These are phyloP conservation scores for Calocybe gangraenosa DNA, from an alignment of 768 basidiomycete species.

Conservation along the genomic window DNA sequence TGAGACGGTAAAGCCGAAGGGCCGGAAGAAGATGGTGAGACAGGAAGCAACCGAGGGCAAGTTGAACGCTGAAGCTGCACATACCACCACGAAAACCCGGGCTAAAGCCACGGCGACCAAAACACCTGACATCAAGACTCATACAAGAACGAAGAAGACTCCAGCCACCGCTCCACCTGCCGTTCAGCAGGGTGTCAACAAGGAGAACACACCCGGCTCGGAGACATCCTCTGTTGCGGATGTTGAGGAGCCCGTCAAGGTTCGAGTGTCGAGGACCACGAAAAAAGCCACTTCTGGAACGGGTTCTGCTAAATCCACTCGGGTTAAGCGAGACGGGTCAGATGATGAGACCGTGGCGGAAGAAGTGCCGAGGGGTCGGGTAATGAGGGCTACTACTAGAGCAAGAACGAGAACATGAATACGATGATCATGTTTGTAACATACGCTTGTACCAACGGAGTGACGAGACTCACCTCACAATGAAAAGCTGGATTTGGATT, in stretches of 20 bases:
- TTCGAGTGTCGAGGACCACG: conserved; percentile 31
- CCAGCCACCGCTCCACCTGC: conserved; percentile 33
- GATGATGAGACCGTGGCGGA: too few species aligned
- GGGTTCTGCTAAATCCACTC: conserved; percentile 12
- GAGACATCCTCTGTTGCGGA: conserved; percentile 18
- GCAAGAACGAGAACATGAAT: conserved; percentile 29
- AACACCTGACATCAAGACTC: conserved; percentile 12
- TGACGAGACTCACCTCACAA: too few species aligned
- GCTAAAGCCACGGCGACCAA: conserved; percentile 14
- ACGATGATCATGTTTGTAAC: too few species aligned
- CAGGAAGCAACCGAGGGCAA: conserved; percentile 6
- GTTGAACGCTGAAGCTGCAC: not conserved
- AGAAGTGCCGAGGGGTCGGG: conserved; percentile 16
- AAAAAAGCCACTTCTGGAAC: conserved; percentile 20
- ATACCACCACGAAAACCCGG: conserved; percentile 5
- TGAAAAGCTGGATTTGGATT: too few species aligned
- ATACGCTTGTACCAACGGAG: too few species aligned
- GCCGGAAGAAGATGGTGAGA: conserved; percentile 19
- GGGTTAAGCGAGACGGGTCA: conserved; percentile 22
- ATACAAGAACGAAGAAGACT: conserved; percentile 24
- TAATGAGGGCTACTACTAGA: conserved; percentile 26
- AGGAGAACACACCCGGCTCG: conserved; percentile 35
- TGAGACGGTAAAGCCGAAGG: conserved; percentile 16
- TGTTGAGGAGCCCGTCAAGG: conserved; percentile 27
- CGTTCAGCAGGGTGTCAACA: conserved; percentile 26